Base-by-base conservation (phyloP, 75 land plant genomes). In the Chamaecyparis obtusa region DNA sequence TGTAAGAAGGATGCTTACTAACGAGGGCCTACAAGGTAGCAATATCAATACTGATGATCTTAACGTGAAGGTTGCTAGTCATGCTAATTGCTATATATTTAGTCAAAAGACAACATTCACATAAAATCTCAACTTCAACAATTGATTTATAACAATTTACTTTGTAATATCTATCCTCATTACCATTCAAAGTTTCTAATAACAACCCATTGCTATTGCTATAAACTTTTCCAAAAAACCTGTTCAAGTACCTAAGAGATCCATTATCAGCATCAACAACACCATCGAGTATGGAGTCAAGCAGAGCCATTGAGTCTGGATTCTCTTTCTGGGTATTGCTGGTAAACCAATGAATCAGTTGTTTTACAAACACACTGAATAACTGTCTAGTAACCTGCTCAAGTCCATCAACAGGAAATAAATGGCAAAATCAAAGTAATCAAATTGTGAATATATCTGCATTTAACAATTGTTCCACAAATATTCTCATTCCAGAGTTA, bases 251-350 rank as follows among this genome's bases (percentile, higher is more conserved):
- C 92, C 92, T 91, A 35, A 91, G 84, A 33, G 92, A 90, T 37
- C 92, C 92, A 84, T 83, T 91, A 48, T 91, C 92, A 76, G 87
- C 56, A 67, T 91, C 92, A 37, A 91, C 92, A 82, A 91, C 85
- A 35, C 92, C 92, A 79, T 91, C 92, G 27, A 91, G 89, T 35
- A 91, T 91, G 57, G 92, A 86, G 81, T 91, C 92, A 44, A 91
- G 80, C 51, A 91, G 88, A n/a, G 92, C 92, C 92, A 91, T 91
- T 3, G 92, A 87, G 37, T 91, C 92, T 3, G 92, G 92, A 89
- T 91, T 91, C 72, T 91, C 92, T 75, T 88, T 91, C 79, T 88
- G 92, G 32, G 83, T 83, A 57, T 91, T 91, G 44, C 92, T 90
- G 37, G 92, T 91, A 60, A 91, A 83, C 92, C 92, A 91, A 85